phyloP scores from a whole-genome alignment of 805 yeast genomes.

The Barnettozyma sucrosica region DNA sequence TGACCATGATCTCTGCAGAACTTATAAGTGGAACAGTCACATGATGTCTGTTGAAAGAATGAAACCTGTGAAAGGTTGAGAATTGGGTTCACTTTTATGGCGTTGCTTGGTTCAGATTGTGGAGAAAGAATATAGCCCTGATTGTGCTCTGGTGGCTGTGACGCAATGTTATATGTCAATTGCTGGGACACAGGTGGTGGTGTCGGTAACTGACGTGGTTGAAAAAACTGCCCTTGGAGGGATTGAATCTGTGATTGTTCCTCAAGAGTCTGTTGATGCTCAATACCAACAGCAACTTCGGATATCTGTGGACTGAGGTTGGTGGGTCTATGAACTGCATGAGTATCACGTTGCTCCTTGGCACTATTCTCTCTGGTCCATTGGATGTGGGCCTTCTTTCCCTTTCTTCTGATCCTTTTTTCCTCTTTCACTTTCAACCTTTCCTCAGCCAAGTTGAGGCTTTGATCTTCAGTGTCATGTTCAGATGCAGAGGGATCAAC shows the following conservation, averaged over 20 bases:
- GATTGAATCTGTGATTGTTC: neutral
- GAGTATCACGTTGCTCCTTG: neutral
- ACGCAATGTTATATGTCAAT: neutral
- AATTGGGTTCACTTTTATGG: neutral
- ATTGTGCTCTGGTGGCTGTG: neutral
- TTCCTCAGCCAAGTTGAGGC: neutral
- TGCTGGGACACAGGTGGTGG: neutral
- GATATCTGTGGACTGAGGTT: no score
- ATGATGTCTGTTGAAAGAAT: neutral
- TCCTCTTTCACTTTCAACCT: neutral
- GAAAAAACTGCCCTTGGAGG: neutral
- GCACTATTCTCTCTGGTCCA: neutral
- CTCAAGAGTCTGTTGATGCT: neutral
- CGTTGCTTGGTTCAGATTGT: neutral
- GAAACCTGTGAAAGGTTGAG: neutral
- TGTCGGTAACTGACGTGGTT: neutral
- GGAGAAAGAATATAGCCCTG: neutral
- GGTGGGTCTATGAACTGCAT: neutral
- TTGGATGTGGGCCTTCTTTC: neutral
- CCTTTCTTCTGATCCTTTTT: neutral
- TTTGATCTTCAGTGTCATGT: neutral
- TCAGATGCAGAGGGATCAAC: neutral
- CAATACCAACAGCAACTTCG: neutral
- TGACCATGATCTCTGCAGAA: neutral
- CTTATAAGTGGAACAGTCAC: neutral